Conservation (phyloP, 2,329 filamentous ascomycete species). For the Neofusicoccum parvum region DNA sequence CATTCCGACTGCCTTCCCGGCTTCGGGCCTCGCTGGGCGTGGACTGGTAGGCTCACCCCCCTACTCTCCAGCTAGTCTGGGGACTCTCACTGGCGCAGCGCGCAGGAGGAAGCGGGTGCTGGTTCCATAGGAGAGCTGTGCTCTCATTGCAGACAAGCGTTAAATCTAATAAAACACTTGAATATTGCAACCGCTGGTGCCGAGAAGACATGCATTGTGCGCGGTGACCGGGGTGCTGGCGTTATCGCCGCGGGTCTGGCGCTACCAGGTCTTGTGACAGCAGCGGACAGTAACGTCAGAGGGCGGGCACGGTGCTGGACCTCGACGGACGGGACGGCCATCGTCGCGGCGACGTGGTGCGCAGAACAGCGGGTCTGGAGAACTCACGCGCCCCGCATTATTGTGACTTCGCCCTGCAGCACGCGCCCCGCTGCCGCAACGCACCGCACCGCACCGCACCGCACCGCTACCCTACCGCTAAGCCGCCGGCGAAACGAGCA, state of each 20-base stretch:
- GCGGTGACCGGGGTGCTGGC: not conserved
- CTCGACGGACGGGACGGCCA: not conserved
- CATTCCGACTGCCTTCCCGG: not conserved
- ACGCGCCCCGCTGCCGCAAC: slow-evolving; percentile 9
- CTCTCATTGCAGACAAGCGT: slow-evolving; percentile 14
- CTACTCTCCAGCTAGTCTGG: slow-evolving; percentile 19
- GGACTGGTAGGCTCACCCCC: slow-evolving; percentile 19
- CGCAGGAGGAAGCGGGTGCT: slow-evolving; percentile 17
- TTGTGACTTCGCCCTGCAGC: slow-evolving; percentile 13
- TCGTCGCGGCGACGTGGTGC: not conserved
- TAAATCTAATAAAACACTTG: slow-evolving; percentile 24
- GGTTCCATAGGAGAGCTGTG: slow-evolving; percentile 8
- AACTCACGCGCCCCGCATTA: slow-evolving; percentile 12
- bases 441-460: not conserved
- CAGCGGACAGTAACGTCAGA: slow-evolving; percentile 17
- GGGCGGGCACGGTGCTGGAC: not conserved
- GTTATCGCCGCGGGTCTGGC: not conserved
- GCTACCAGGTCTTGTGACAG: slow-evolving; percentile 9
- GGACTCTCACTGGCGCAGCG: not conserved
- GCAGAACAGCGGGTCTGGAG: slow-evolving; percentile 2
- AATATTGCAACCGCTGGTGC: not conserved
- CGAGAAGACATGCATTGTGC: not conserved
- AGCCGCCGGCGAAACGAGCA: slow-evolving; percentile 6
- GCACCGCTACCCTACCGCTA: not conserved
- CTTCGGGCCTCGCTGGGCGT: slow-evolving; percentile 19